Base-by-base conservation (phyloP, 371 early-diverging fungal species). In the Mucor circinelloides region DNA sequence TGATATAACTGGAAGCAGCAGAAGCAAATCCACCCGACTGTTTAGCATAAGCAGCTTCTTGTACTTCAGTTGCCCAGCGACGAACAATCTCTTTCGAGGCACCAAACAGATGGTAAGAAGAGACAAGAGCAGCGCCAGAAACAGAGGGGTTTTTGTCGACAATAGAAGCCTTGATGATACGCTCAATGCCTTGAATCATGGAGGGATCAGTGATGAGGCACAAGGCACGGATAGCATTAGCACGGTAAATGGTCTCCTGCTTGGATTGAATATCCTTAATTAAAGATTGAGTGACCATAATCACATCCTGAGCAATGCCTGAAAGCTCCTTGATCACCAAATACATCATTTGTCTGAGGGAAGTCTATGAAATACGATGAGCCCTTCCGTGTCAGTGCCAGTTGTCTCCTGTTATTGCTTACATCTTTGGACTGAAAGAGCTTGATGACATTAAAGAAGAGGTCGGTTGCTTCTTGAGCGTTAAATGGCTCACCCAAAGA, bases 231-330 rank as follows among this genome's bases (percentile, higher is more conserved):
- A 99, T 94, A 19, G 98, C 97, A 75, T 96, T 96, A 58, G 97
- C 95, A 40, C 97, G 88, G 73, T 95, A 96, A 52, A 93, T 90
- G 38, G 95, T 89, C 60, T 93, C 93, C 32, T 91, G 87, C 66
- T 94, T 96, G 32, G 95, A 91, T 78, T 96, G 97, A 87, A 97
- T 97, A 77, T 99, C 99, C 82, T 97, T 94, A 81, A 95, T 96
- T 67, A 99, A 79, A 64, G 93, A 93, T 71, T 94, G 93, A 15
- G 97, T 99, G 60, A 96, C 96, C 94, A 98, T 96, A 72, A 98
- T 95, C 32, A 97, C 97, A 85, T 98, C 95, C 76, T 98, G 94
- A 58, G 98, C 95, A 63, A 93, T 88, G 21, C 86, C 88, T 44
- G 97, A 90, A 17, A 99, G 87, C 78, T 97, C 97, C 79, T 98